Evolutionary conservation across 768 basidiomycete genomes (phyloP).

Genomic region (Termitomyces heimii): DNA sequence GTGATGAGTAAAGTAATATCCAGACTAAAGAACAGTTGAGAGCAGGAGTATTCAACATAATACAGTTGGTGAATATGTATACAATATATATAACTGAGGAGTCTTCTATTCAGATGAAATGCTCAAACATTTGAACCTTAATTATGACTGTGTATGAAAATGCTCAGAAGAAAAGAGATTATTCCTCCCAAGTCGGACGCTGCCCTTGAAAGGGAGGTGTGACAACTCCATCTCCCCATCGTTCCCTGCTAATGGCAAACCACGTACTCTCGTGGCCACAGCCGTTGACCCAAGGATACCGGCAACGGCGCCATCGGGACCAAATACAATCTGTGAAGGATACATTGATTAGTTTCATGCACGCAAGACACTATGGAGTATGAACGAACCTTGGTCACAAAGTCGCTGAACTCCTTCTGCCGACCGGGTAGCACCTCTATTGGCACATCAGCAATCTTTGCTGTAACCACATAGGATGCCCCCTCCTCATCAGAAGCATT

Average conservation of each 20-base stretch:
- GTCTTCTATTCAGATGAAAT: neutral
- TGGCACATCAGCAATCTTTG: conserved; percentile 68
- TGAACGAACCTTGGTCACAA: conserved; percentile 62
- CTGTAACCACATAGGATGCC: conserved; percentile 50
- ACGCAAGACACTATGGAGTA: neutral
- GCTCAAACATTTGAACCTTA: neutral
- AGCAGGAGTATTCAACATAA: neutral
- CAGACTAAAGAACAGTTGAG: neutral
- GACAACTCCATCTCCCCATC: conserved; percentile 48
- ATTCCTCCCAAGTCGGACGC: conserved; percentile 61
- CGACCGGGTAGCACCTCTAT: conserved; percentile 75
- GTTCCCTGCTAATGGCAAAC: conserved; percentile 43
- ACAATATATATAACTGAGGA: neutral
- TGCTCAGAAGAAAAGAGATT: neutral
- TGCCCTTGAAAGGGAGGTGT: conserved; percentile 64
- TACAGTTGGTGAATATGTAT: neutral
- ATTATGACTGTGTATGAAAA: too few relatives aligned
- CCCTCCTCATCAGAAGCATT: conserved; percentile 43
- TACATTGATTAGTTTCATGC: conserved; percentile 1
- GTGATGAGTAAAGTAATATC: too few relatives aligned
- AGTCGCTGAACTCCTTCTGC: conserved; percentile 68
- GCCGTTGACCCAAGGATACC: conserved; percentile 62
- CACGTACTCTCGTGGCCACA: conserved; percentile 52
- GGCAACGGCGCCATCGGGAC: conserved; percentile 56
- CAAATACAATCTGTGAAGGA: conserved; percentile 61